phyloP scores from a whole-genome alignment of 495 filamentous ascomycete genomes.

The Daldinia loculata region DNA sequence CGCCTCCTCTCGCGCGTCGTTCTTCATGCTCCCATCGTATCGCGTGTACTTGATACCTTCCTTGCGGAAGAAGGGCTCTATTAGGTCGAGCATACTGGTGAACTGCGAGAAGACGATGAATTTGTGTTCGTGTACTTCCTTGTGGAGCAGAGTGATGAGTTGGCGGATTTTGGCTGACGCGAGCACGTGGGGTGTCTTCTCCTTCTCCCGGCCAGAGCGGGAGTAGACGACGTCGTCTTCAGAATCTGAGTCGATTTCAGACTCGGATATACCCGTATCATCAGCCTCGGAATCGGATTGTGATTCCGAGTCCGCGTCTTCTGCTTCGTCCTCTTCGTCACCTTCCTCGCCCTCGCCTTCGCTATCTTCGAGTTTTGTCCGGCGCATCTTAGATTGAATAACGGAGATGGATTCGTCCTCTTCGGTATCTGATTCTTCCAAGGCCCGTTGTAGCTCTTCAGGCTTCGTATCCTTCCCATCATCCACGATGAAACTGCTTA shows the following conservation, averaged over 20 bases:
- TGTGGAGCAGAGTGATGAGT: constrained; percentile 79
- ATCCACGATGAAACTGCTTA: constrained; percentile 57
- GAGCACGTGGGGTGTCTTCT: constrained; percentile 55
- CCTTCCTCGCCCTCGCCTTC: constrained; percentile 24
- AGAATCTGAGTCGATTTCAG: constrained; percentile 54
- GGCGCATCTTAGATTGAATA: constrained; percentile 48
- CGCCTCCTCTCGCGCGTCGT: constrained; percentile 89
- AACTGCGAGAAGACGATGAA: constrained; percentile 95
- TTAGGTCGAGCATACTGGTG: constrained; percentile 87
- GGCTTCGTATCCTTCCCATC: constrained; percentile 48
- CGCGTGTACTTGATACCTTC: constrained; percentile 80
- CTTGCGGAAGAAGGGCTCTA: constrained; percentile 85
- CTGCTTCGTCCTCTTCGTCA: constrained; percentile 41
- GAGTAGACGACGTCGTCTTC: constrained; percentile 50
- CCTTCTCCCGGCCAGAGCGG: constrained; percentile 34
- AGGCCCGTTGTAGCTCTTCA: constrained; percentile 37
- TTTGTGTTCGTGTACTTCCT: constrained; percentile 81
- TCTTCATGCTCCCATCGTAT: constrained; percentile 96
- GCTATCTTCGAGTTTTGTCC: constrained; percentile 27
- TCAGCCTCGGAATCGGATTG: constrained; percentile 49
- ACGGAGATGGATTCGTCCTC: constrained; percentile 54
- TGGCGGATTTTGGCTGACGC: constrained; percentile 91
- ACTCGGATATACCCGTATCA: constrained; percentile 47
- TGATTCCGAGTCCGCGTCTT: constrained; percentile 45
- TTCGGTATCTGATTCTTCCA: constrained; percentile 47